Base-by-base conservation (phyloP, 495 filamentous ascomycete genomes). In the Trichoderma virens region DNA sequence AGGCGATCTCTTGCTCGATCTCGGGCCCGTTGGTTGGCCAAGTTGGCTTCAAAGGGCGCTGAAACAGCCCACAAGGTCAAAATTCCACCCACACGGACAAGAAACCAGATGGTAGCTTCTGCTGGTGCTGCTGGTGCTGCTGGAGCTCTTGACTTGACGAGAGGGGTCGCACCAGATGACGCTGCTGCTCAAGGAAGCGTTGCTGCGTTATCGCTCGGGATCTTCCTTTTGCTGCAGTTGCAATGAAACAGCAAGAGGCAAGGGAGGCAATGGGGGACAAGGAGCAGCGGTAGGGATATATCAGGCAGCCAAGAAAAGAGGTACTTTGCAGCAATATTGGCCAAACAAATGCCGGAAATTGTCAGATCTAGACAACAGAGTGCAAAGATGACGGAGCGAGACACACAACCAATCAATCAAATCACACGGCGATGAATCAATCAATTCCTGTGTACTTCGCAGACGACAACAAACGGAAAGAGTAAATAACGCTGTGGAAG, bases 391-490 rank as follows among this genome's bases (percentile, higher is more conserved):
- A 30, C 51, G 23, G 51, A 27, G 25, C 25, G 51, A 56, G 20
- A 27, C 20, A 56, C 51, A 56, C 51, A 56, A 56, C 13, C 51
- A 56, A 56, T 56, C 51, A 56, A 56, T 56, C 51, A 56, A 25
- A 1, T 13, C 3, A 45, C n/a, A n/a, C n/a, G n/a, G n/a, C n/a
- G n/a, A n/a, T n/a, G n/a, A 54, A 56, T 56, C 51, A 63, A 32
- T 25, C 39, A 64, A 66, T 72, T 68, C 66, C 66, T 68, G 74
- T 56, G 51, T 30, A 56, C 9, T 56, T 35, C 41, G 66, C 69
- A 70, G 62, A 67, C 67, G 72, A 72, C 73, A 69, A 68, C 63
- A 72, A 68, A 73, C 69, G 71, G 73, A 73, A 69, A 73, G 70
- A 74, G 72, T 74, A 68, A 73, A 70, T 73, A 71, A 69, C 59